These are phyloP conservation scores for Aspergillus fumigatiaffinis DNA, from an alignment of 2,329 filamentous ascomycete genomes.

Conservation along the genomic window DNA sequence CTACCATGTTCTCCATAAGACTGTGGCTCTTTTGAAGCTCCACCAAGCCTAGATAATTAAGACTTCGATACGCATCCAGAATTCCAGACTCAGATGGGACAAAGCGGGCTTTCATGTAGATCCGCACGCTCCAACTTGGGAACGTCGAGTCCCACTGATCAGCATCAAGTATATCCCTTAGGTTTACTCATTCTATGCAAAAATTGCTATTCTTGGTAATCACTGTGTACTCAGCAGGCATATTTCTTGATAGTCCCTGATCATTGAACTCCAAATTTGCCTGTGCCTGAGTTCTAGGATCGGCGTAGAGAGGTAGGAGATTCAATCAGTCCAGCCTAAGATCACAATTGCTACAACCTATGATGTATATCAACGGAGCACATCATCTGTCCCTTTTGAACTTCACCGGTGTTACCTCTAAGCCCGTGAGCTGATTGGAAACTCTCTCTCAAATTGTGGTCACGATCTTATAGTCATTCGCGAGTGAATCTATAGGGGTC, in stretches of 20 bases:
- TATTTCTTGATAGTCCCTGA: neutral
- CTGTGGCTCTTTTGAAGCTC: neutral
- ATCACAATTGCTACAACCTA: conserved; percentile 2
- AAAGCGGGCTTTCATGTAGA: conserved; percentile 1
- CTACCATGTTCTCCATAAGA: too few relatives aligned
- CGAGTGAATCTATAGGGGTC: too few relatives aligned
- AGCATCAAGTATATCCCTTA: neutral
- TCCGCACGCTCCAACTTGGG: conserved; percentile 5
- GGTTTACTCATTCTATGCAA: neutral
- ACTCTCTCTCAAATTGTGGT: too few relatives aligned
- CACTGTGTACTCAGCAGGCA: neutral
- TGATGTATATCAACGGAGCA: too few relatives aligned
- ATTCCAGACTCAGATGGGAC: neutral
- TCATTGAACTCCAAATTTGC: neutral
- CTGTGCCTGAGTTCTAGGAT: too few relatives aligned
- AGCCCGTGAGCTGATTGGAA: too few relatives aligned
- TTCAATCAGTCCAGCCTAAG: too few relatives aligned
- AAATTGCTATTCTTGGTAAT: neutral
- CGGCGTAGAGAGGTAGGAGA: too few relatives aligned
- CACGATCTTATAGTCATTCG: too few relatives aligned
- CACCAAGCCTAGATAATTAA: neutral
- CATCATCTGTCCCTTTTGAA: too few relatives aligned
- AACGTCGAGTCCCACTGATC: conserved; percentile 11
- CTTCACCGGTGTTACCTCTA: too few relatives aligned
- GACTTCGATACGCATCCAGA: neutral